Percentiles rank a stretch among this genome's conserved stretches.
Evolutionary conservation across 1,284 basidiomycete species (phyloP).

Genomic region (Austroboletus rostrupii): DNA sequence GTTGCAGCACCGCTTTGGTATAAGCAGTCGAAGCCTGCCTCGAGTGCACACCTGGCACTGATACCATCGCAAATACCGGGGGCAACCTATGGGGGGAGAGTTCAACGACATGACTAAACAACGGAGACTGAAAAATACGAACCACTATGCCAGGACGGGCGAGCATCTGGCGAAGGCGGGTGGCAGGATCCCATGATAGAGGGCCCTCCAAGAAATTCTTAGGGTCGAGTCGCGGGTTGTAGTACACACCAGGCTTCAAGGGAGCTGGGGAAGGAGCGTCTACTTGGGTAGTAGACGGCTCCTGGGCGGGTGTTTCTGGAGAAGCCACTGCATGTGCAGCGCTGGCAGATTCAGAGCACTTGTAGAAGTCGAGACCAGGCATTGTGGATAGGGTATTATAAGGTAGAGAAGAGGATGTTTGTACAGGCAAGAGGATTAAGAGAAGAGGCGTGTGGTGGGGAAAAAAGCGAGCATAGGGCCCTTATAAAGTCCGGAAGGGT

Average conservation of each 20-base stretch:
- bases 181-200: slow-evolving; percentile 62
- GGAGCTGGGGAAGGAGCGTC: slow-evolving; percentile 16
- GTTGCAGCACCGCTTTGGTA: slow-evolving; percentile 81
- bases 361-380: slow-evolving; percentile 44
- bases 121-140: slow-evolving; percentile 25
- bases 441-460: neutral
- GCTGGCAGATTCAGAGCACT: slow-evolving; percentile 21
- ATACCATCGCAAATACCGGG: slow-evolving; percentile 82
- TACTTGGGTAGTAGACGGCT: neutral
- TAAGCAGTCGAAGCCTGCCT: slow-evolving; percentile 71
- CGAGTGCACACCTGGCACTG: slow-evolving; percentile 72
- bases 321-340: neutral
- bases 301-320: slow-evolving; percentile 11
- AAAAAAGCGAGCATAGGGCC: neutral
- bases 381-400: slow-evolving; percentile 25
- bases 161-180: slow-evolving; percentile 71
- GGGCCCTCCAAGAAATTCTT: slow-evolving; percentile 67
- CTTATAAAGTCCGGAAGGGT: slow-evolving; percentile 20
- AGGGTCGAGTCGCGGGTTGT: slow-evolving; percentile 53
- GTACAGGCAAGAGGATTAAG: slow-evolving; percentile 28
- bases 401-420: slow-evolving; percentile 1
- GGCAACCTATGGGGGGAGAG: slow-evolving; percentile 45
- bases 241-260: slow-evolving; percentile 19
- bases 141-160: slow-evolving; percentile 75
- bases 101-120: neutral